Evolutionary conservation across 495 filamentous ascomycete species (phyloP).

Genomic region (Xylaria scruposa): DNA sequence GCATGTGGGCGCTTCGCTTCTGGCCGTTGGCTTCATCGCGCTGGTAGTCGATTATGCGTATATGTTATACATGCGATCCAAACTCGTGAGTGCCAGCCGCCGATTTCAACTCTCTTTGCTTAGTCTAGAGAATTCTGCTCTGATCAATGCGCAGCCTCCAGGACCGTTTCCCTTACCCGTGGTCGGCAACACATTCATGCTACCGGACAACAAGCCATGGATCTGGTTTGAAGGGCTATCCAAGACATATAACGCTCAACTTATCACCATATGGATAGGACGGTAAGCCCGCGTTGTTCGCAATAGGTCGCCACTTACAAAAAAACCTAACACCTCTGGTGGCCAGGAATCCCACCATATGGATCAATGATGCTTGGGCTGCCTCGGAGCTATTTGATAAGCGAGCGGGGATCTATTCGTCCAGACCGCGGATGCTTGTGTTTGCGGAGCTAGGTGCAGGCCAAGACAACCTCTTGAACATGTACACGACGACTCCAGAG

Average conservation of each 20-base stretch:
- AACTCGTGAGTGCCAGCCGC: slow-evolving; percentile 40
- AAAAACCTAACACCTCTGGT: background rate
- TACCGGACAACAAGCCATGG: slow-evolving; percentile 69
- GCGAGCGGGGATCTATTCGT: slow-evolving; percentile 62
- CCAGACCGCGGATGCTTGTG: slow-evolving; percentile 60
- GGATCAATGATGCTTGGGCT: slow-evolving; percentile 69
- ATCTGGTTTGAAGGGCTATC: slow-evolving; percentile 67
- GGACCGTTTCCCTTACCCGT: slow-evolving; percentile 59
- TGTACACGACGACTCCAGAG: slow-evolving; percentile 53
- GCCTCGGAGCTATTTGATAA: slow-evolving; percentile 64
- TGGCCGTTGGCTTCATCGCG: slow-evolving; percentile 39
- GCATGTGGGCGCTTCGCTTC: slow-evolving; percentile 31
- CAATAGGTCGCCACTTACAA: background rate
- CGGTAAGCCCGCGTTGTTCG: slow-evolving; percentile 38
- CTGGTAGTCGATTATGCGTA: slow-evolving; percentile 55
- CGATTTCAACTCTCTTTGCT: background rate
- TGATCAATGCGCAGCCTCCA: slow-evolving; percentile 53
- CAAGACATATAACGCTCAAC: slow-evolving; percentile 56
- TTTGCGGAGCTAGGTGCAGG: slow-evolving; percentile 66
- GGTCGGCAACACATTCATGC: slow-evolving; percentile 63
- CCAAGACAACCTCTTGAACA: slow-evolving; percentile 64
- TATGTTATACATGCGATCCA: slow-evolving; percentile 56
- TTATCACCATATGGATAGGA: slow-evolving; percentile 71
- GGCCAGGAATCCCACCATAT: slow-evolving; percentile 63
- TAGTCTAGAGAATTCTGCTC: background rate